These are phyloP conservation scores for Alloteropsis angusta DNA, from an alignment of 202 grass and related monocot species.

Conservation along the genomic window DNA sequence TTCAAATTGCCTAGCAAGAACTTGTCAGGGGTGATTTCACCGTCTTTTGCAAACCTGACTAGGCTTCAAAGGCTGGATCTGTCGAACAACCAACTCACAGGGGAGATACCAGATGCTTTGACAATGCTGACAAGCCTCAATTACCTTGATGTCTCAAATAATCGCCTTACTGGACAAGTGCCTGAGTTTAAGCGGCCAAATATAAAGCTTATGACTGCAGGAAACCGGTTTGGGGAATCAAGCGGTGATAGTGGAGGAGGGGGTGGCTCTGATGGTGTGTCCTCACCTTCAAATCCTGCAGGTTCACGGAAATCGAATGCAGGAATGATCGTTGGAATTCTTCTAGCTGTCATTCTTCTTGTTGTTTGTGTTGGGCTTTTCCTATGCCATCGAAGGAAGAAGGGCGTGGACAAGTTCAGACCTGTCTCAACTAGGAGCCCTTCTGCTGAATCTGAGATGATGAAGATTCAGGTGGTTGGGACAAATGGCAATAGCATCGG, in stretches of 20 bases:
- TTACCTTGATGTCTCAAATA: constrained; percentile 67
- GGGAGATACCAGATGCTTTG: constrained; percentile 51
- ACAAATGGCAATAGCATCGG: constrained; percentile 35
- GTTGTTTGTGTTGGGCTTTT: constrained; percentile 35
- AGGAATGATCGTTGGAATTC: constrained; percentile 47
- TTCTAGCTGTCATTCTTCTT: constrained; percentile 48
- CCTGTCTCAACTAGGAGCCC: constrained; percentile 40
- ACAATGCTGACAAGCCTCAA: constrained; percentile 35
- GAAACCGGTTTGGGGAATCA: constrained; percentile 56
- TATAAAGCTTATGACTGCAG: constrained; percentile 37
- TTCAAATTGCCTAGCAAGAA: constrained; percentile 53
- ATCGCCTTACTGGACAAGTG: constrained; percentile 57
- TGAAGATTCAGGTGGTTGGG: constrained; percentile 49
- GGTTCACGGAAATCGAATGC: constrained; percentile 19
- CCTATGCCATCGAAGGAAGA: constrained; percentile 36
- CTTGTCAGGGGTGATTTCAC: constrained; percentile 66
- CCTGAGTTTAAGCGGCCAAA: constrained; percentile 44
- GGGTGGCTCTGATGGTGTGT: constrained; percentile 7
- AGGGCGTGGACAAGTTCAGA: constrained; percentile 46
- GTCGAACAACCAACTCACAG: constrained; percentile 51
- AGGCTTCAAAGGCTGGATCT: constrained; percentile 38
- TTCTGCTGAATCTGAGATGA: constrained; percentile 37
- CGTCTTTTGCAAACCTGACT: constrained; percentile 55
- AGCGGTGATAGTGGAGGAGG: constrained; percentile 14
- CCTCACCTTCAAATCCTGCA: constrained; percentile 17